Percentiles rank a stretch among this genome's conserved stretches.
Evolutionary conservation across 371 early-diverging fungal species (phyloP).

Genomic region (Funneliformis caledonium): DNA sequence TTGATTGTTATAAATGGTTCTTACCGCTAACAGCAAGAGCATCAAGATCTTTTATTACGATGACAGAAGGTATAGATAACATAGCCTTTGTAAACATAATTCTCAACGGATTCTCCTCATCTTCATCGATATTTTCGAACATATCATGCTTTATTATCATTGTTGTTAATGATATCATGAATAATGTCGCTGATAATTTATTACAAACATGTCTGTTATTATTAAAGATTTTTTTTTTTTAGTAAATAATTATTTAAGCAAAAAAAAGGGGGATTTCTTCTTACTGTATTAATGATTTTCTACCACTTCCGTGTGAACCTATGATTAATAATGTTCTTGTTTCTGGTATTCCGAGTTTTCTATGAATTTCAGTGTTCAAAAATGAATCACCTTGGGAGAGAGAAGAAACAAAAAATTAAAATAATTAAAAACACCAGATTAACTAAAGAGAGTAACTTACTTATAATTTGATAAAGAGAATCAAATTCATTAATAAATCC

Average conservation of each 20-base stretch:
- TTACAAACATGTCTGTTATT: slow-evolving; percentile 6
- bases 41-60: slow-evolving; percentile 19
- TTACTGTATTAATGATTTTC: slow-evolving; percentile 5
- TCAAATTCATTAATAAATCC: background rate
- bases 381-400: background rate
- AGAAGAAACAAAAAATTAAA: background rate
- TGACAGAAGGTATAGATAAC: background rate
- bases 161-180: slow-evolving; percentile 18
- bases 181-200: background rate
- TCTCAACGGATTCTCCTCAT: slow-evolving; percentile 6
- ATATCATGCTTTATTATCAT: slow-evolving; percentile 6
- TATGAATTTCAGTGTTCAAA: background rate
- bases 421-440: background rate
- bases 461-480: background rate
- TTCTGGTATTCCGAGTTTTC: background rate
- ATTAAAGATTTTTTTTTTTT: background rate
- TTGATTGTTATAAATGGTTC: background rate
- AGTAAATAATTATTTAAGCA: background rate
- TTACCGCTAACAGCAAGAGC: background rate
- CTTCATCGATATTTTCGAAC: background rate
- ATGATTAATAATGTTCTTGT: slow-evolving; percentile 1
- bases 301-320: slow-evolving; percentile 17
- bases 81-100: slow-evolving; percentile 17
- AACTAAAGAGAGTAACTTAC: background rate
- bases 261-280: background rate